phyloP scores from a whole-genome alignment of 2,329 filamentous ascomycete species.

The Fusarium begoniae region DNA sequence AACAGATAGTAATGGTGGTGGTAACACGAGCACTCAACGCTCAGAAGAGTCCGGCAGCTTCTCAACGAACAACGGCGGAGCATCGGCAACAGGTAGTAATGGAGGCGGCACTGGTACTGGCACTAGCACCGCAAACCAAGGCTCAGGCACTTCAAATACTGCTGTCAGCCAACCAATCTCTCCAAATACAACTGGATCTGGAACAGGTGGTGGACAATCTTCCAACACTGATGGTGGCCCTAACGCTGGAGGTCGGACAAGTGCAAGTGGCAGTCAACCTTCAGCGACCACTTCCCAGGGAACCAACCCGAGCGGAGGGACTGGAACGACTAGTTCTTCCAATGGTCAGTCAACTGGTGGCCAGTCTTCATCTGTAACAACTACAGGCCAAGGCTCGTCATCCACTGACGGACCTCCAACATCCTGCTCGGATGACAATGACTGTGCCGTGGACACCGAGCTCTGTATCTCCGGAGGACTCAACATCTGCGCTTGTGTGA shows the following conservation, averaged over 20 bases:
- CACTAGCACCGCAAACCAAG: neutral
- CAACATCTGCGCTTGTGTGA: slow-evolving; percentile 10
- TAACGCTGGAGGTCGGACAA: neutral
- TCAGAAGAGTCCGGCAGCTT: neutral
- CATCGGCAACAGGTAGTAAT: neutral
- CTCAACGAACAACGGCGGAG: neutral
- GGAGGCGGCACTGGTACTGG: neutral
- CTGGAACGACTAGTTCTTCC: neutral
- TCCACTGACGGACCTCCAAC: neutral
- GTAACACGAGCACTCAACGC: neutral
- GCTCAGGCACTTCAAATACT: neutral
- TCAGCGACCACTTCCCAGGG: neutral
- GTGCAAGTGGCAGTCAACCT: neutral
- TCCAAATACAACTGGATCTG: neutral
- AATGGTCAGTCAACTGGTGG: neutral
- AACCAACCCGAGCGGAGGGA: neutral
- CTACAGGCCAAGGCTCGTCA: neutral
- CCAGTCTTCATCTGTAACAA: neutral
- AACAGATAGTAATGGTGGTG: neutral
- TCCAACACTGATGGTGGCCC: neutral
- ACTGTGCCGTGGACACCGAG: slow-evolving; percentile 3
- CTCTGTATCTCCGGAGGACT: neutral
- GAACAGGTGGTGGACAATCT: neutral
- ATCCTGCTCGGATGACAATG: slow-evolving; percentile 3
- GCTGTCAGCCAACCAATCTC: neutral